Evolutionary conservation across 1,284 basidiomycete genomes (phyloP).

Genomic region (Naganishia cerealis): DNA sequence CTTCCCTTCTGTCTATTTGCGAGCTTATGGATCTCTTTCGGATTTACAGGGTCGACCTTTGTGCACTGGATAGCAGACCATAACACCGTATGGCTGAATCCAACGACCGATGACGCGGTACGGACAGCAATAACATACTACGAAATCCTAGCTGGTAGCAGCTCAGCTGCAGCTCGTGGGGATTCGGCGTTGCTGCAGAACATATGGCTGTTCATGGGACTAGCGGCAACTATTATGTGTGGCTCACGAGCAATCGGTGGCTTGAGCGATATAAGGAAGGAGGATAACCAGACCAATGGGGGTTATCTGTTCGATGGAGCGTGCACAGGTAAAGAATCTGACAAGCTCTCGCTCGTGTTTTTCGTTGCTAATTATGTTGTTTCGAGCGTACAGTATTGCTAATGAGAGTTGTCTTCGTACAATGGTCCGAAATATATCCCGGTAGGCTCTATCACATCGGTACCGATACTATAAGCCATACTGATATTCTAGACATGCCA

Average conservation of each 20-base stretch:
- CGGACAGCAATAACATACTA: conserved; percentile 29
- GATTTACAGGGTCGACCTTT: conserved; percentile 27
- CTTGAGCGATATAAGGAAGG: conserved; percentile 17
- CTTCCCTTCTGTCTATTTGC: neutral
- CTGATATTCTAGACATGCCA: neutral
- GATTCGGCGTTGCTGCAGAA: conserved; percentile 18
- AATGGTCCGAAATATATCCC: conserved; percentile 31
- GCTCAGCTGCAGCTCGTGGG: conserved; percentile 1
- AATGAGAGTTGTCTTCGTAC: conserved; percentile 20
- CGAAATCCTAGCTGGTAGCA: conserved; percentile 23
- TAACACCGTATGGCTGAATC: conserved; percentile 31
- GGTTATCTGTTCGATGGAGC: conserved; percentile 33
- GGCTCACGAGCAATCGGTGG: conserved; percentile 28
- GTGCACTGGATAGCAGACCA: conserved; percentile 35
- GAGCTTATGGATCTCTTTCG: neutral
- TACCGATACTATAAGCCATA: neutral
- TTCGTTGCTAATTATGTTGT: neutral
- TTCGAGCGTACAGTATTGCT: conserved; percentile 26
- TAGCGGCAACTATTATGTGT: conserved; percentile 21
- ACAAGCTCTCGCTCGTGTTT: neutral
- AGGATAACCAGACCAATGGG: conserved; percentile 27
- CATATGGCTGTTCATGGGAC: conserved; percentile 26
- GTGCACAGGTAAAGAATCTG: conserved; percentile 18
- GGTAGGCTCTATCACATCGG: neutral
- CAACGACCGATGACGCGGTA: conserved; percentile 28